Evolutionary conservation across 2,329 filamentous ascomycete genomes (phyloP).

Genomic region (Botrytis elliptica): DNA sequence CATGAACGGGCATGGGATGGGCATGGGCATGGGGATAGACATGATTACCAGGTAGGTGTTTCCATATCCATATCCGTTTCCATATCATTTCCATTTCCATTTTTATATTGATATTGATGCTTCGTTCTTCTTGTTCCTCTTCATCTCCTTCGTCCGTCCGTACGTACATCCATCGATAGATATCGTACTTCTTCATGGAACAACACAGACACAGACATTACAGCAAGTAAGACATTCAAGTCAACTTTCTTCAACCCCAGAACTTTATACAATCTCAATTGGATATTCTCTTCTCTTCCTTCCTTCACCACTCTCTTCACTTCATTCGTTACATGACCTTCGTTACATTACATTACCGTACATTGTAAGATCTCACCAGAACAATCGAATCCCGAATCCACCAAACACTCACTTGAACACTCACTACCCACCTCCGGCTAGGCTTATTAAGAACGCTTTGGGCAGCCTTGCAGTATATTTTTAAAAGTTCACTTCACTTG

Average conservation of each 20-base stretch:
- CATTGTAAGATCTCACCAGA: neutral
- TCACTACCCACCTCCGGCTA: neutral
- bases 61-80: neutral
- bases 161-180: neutral
- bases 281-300: neutral
- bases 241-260: neutral
- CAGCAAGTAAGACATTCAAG: neutral
- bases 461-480: conserved; percentile 12
- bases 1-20: neutral
- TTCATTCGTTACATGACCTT: neutral
- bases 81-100: no score
- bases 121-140: neutral
- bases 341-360: neutral
- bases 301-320: neutral
- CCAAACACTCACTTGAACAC: neutral
- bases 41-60: neutral
- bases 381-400: neutral
- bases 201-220: neutral
- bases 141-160: neutral
- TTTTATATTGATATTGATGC: neutral
- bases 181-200: neutral
- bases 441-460: conserved; percentile 18
- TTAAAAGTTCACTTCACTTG: conserved; percentile 12
- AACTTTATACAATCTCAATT: neutral
- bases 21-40: no score